Percentiles rank a stretch among this genome's conserved stretches.
These are phyloP conservation scores for Cyclotella sp. DNA, from an alignment of 108 stramenopile genomes.

Conservation along the genomic window DNA sequence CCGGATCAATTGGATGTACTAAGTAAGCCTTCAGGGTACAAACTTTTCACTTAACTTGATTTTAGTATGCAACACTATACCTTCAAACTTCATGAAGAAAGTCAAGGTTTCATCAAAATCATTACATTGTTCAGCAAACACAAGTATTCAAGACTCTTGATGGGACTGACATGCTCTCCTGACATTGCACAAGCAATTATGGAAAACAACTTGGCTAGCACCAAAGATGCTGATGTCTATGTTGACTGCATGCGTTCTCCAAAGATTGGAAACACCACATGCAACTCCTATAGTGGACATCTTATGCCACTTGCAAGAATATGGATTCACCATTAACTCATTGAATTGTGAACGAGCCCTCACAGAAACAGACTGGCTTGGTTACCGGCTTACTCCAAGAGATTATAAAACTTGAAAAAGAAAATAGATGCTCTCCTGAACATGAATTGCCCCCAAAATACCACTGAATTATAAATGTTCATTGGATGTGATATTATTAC, in stretches of 20 bases:
- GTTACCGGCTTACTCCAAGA: slow-evolving; percentile 39
- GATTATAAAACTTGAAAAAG: slow-evolving; percentile 47
- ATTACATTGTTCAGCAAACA: no score
- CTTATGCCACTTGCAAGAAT: slow-evolving; percentile 23
- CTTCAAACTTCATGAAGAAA: no score
- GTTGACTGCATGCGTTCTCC: no score
- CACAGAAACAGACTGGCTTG: slow-evolving; percentile 63
- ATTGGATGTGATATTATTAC: slow-evolving; percentile 48
- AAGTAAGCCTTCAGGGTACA: slow-evolving; percentile 12
- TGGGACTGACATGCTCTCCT: no score
- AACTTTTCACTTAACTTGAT: slow-evolving; percentile 27
- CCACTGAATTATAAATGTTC: slow-evolving; percentile 41
- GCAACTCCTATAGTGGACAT: no score
- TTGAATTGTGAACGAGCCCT: slow-evolving; percentile 64
- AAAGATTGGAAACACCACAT: no score
- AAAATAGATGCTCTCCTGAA: slow-evolving; percentile 45
- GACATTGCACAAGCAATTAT: no score
- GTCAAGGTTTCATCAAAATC: no score
- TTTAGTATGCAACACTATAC: no score
- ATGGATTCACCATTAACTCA: slow-evolving; percentile 54
- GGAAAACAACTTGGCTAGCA: no score
- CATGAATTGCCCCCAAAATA: slow-evolving; percentile 26
- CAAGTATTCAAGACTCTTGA: no score
- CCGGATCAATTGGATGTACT: slow-evolving; percentile 18
- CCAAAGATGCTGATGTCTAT: no score